A percentile compares a stretch with the other conserved stretches of the same genome.
Conservation (phyloP, 2,329 filamentous ascomycete species). For the Fusarium sp. region DNA sequence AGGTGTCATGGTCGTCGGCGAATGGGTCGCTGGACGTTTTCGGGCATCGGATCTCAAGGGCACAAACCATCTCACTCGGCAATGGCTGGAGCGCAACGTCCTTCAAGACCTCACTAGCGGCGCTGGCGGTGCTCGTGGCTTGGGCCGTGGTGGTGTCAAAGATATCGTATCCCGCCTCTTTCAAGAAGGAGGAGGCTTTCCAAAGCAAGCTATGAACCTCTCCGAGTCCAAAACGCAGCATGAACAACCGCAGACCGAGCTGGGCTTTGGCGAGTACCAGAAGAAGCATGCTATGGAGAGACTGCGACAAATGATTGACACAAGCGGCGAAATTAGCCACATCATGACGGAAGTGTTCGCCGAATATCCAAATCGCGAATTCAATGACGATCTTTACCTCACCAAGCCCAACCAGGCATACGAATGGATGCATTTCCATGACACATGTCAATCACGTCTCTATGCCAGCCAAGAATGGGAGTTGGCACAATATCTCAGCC, state of each 20-base stretch:
- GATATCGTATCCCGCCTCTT: slow-evolving; percentile 86
- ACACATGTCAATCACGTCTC: slow-evolving; percentile 81
- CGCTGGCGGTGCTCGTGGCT: slow-evolving; percentile 76
- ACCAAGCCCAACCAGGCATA: slow-evolving; percentile 89
- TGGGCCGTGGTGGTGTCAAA: slow-evolving; percentile 78
- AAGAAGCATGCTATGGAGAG: slow-evolving; percentile 81
- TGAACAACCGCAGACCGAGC: slow-evolving; percentile 69
- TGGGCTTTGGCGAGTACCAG: slow-evolving; percentile 78
- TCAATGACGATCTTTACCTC: slow-evolving; percentile 92
- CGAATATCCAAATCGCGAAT: slow-evolving; percentile 87
- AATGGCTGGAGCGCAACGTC: slow-evolving; percentile 82
- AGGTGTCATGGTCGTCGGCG: slow-evolving; percentile 86
- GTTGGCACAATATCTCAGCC: slow-evolving; percentile 85
- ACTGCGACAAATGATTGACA: slow-evolving; percentile 81
- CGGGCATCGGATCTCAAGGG: slow-evolving; percentile 61
- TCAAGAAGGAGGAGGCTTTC: slow-evolving; percentile 82
- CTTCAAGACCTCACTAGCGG: slow-evolving; percentile 76
- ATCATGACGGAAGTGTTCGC: slow-evolving; percentile 88
- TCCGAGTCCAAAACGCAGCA: slow-evolving; percentile 60
- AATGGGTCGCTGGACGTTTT: slow-evolving; percentile 85
- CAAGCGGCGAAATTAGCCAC: slow-evolving; percentile 81
- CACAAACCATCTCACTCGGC: slow-evolving; percentile 70
- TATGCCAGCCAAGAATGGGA: slow-evolving; percentile 95
- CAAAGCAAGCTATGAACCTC: slow-evolving; percentile 65
- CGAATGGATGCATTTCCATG: slow-evolving; percentile 97